A percentile compares a stretch with the other conserved stretches of the same genome.
These are phyloP conservation scores for Xylaria castorea DNA, from an alignment of 495 filamentous ascomycete species.

Conservation along the genomic window DNA sequence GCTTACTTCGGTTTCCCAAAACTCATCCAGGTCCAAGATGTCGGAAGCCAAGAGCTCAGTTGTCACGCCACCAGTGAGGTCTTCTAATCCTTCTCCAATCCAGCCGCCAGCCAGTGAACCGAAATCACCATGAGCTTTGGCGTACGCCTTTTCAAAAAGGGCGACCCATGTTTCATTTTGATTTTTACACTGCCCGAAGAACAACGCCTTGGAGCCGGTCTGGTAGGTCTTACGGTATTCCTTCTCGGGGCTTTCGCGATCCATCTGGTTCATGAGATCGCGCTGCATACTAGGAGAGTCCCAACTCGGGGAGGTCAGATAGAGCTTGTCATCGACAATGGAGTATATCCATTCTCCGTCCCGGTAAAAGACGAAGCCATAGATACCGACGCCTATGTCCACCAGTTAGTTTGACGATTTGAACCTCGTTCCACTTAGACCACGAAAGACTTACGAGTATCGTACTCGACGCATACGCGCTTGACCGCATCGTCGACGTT, in stretches of 20 bases:
- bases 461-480: constrained; percentile 80
- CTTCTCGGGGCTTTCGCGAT: constrained; percentile 71
- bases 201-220: constrained; percentile 79
- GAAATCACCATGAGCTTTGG: constrained; percentile 90
- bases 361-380: constrained; percentile 94
- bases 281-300: constrained; percentile 65
- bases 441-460: constrained; percentile 53
- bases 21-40: constrained; percentile 86
- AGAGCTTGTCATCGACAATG: constrained; percentile 84
- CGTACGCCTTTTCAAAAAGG: constrained; percentile 92
- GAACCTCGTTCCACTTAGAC: neutral
- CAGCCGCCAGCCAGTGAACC: constrained; percentile 82
- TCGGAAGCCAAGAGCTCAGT: constrained; percentile 82
- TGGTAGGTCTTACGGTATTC: constrained; percentile 84
- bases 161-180: constrained; percentile 95
- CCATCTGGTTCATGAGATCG: constrained; percentile 60
- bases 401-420: constrained; percentile 11
- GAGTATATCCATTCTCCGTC: constrained; percentile 95
- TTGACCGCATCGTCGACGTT: constrained; percentile 80
- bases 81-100: constrained; percentile 89
- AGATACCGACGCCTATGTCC: constrained; percentile 75
- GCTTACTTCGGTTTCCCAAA: constrained; percentile 88
- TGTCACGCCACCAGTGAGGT: constrained; percentile 92
- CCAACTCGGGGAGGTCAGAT: constrained; percentile 82
- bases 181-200: constrained; percentile 86